Conservation (phyloP, 768 basidiomycete species). For the Termitomyces sp. region DNA sequence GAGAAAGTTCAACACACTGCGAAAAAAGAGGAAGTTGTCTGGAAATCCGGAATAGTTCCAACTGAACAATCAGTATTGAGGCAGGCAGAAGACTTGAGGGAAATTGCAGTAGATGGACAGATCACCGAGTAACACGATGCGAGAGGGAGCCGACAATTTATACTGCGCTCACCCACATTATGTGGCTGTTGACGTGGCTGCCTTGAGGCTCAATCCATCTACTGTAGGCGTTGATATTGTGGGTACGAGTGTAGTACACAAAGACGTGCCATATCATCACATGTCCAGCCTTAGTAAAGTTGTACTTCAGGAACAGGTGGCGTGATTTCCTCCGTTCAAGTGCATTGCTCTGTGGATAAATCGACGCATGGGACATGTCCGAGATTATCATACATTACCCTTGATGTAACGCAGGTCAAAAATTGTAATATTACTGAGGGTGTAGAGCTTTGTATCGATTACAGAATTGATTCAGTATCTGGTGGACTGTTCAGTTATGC, state of each 20-base stretch:
- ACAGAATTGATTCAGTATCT: neutral
- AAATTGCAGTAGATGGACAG: neutral
- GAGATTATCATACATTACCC: neutral
- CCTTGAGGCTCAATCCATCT: neutral
- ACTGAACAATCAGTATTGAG: neutral
- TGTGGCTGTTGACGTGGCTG: neutral
- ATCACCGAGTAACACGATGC: neutral
- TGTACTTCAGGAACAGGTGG: neutral
- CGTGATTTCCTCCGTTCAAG: neutral
- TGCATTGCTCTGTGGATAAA: neutral
- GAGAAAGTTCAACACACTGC: neutral
- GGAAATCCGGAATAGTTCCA: neutral
- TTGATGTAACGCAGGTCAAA: neutral
- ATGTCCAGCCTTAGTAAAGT: neutral
- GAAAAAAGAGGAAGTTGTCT: too few relatives aligned
- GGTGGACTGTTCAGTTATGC: neutral
- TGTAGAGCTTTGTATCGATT: neutral
- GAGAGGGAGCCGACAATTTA: neutral
- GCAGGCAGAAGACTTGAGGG: neutral
- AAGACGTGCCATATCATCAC: neutral
- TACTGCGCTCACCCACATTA: neutral
- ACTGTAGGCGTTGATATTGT: constrained; percentile 1
- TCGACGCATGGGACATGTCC: neutral
- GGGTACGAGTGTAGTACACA: neutral
- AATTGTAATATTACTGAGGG: neutral